phyloP scores from a whole-genome alignment of 1,284 basidiomycete genomes.

The Cerioporus squamosus region DNA sequence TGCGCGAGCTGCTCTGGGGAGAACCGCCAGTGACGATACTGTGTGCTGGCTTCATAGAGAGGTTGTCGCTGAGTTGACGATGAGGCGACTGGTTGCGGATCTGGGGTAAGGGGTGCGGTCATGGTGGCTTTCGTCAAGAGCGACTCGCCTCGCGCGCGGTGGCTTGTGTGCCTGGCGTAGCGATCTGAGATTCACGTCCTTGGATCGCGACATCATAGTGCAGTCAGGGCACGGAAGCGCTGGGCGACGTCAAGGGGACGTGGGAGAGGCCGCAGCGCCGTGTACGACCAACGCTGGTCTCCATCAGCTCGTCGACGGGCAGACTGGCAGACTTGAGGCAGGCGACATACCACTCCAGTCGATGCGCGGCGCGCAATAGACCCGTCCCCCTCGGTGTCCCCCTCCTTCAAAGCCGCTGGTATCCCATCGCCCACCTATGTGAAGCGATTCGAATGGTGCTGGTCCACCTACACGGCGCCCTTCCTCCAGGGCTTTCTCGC shows the following conservation, averaged over 20 bases:
- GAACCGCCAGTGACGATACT: constrained; percentile 89
- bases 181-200: neutral
- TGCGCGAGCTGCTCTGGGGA: constrained; percentile 66
- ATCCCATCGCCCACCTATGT: constrained; percentile 19
- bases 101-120: constrained; percentile 13
- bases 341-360: neutral
- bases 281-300: too few relatives aligned
- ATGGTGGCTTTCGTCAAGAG: constrained; percentile 4
- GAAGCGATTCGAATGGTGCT: constrained; percentile 26
- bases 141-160: neutral
- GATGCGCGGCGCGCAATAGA: constrained; percentile 10
- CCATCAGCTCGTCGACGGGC: constrained; percentile 6
- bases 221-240: too few relatives aligned
- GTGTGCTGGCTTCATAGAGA: constrained; percentile 84
- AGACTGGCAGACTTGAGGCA: too few relatives aligned
- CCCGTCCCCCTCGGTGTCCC: constrained; percentile 1
- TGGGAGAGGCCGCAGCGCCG: too few relatives aligned
- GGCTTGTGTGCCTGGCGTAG: constrained; percentile 1
- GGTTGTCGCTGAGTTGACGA: constrained; percentile 29
- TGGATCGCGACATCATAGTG: too few relatives aligned
- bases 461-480: constrained; percentile 24
- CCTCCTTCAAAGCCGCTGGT: constrained; percentile 19
- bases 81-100: constrained; percentile 12
- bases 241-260: too few relatives aligned
- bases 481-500: constrained; percentile 1